A percentile compares a stretch with the other conserved stretches of the same genome.
phyloP scores from a whole-genome alignment of 2,329 filamentous ascomycete species.

The Epichloe gansuensis region DNA sequence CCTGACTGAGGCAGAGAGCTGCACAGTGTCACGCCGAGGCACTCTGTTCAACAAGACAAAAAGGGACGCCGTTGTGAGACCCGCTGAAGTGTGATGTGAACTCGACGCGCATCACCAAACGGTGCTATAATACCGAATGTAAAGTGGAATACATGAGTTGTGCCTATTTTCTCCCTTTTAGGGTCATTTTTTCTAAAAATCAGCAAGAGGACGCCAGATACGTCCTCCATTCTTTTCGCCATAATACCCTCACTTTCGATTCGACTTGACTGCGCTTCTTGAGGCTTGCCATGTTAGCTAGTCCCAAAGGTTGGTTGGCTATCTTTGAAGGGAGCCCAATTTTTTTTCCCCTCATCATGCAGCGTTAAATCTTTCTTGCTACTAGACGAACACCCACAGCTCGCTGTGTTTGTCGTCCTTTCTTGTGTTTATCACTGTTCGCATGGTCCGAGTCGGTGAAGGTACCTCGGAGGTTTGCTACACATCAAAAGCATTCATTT shows the following conservation, averaged over 20 bases:
- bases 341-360: no score
- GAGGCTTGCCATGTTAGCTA: no score
- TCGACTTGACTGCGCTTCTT: neutral
- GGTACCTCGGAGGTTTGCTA: neutral
- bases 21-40: slow-evolving; percentile 26
- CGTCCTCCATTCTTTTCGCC: neutral
- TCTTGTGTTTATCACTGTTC: neutral
- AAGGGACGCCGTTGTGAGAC: slow-evolving; percentile 15
- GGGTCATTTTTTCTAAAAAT: neutral
- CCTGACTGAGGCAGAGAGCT: slow-evolving; percentile 17
- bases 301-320: no score
- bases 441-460: neutral
- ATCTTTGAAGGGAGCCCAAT: no score
- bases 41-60: slow-evolving; percentile 35
- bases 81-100: slow-evolving; percentile 7
- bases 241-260: neutral
- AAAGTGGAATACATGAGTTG: no score
- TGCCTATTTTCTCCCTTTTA: neutral
- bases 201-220: neutral
- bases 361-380: no score
- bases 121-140: no score
- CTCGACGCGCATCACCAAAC: no score
- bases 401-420: neutral
- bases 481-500: neutral
- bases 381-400: no score